Conservation (phyloP, 768 basidiomycete genomes). For the Hortiboletus campestris region DNA sequence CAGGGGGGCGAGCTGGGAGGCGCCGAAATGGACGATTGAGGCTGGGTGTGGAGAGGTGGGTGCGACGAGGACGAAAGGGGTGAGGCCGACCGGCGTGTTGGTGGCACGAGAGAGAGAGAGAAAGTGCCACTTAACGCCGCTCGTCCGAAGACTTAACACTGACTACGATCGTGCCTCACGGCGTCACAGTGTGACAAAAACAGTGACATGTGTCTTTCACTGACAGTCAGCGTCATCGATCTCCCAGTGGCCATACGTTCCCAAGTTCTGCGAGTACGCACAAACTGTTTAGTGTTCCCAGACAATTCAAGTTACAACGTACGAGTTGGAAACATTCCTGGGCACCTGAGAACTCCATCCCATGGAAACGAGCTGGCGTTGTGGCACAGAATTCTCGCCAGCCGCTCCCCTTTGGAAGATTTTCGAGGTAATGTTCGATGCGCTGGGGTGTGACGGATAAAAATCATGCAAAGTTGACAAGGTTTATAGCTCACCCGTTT, state of each 20-base stretch:
- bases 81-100: too few relatives aligned
- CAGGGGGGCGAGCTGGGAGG: too few relatives aligned
- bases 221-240: conserved; percentile 18
- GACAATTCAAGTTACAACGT: background rate
- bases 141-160: too few relatives aligned
- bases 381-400: conserved; percentile 35
- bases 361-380: conserved; percentile 28
- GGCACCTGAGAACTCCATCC: conserved; percentile 25
- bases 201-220: background rate
- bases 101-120: too few relatives aligned
- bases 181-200: background rate
- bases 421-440: conserved; percentile 31
- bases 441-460: conserved; percentile 9
- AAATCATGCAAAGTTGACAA: background rate
- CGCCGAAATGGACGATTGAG: too few relatives aligned
- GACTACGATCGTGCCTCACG: too few relatives aligned
- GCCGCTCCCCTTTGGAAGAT: conserved; percentile 25
- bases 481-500: conserved; percentile 17
- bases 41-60: too few relatives aligned
- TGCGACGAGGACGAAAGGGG: too few relatives aligned
- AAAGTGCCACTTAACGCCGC: too few relatives aligned
- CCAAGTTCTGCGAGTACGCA: conserved; percentile 9
- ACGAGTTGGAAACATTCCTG: conserved; percentile 23
- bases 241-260: conserved; percentile 26
- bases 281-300: background rate